These are phyloP conservation scores for Ichthyophthirius multifiliis DNA, from an alignment of 169 alveolate species.

Conservation along the genomic window DNA sequence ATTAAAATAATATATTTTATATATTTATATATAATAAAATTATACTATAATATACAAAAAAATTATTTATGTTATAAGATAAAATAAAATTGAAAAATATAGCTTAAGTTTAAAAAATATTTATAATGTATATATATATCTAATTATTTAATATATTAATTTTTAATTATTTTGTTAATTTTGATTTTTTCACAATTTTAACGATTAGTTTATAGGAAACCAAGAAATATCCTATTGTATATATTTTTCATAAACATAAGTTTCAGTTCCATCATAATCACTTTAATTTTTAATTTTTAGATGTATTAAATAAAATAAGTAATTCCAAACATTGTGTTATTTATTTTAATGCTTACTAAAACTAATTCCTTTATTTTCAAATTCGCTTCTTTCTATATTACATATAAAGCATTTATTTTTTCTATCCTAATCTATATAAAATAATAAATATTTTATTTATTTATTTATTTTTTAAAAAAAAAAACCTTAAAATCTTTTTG, in stretches of 20 bases:
- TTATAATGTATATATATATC: too few species aligned
- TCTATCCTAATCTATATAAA: slow-evolving; percentile 23
- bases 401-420: slow-evolving; percentile 53
- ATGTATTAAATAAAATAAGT: slow-evolving; percentile 38
- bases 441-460: not conserved
- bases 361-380: slow-evolving; percentile 36
- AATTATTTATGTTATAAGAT: too few species aligned
- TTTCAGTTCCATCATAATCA: slow-evolving; percentile 63
- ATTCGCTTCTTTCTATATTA: slow-evolving; percentile 22
- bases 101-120: too few species aligned
- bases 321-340: slow-evolving; percentile 43
- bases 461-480: not conserved
- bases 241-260: slow-evolving; percentile 35
- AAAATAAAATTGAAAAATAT: too few species aligned
- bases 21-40: too few species aligned
- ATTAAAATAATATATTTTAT: too few species aligned
- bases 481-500: slow-evolving; percentile 1
- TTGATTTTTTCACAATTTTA: slow-evolving; percentile 12
- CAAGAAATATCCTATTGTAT: slow-evolving; percentile 51
- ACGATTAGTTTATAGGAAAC: slow-evolving; percentile 52
- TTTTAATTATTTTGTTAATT: slow-evolving; percentile 13
- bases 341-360: slow-evolving; percentile 30
- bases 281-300: slow-evolving; percentile 23
- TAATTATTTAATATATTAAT: too few species aligned
- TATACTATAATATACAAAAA: too few species aligned